Conservation (phyloP, 2,329 filamentous ascomycete species). For the Bisporella sp. region DNA sequence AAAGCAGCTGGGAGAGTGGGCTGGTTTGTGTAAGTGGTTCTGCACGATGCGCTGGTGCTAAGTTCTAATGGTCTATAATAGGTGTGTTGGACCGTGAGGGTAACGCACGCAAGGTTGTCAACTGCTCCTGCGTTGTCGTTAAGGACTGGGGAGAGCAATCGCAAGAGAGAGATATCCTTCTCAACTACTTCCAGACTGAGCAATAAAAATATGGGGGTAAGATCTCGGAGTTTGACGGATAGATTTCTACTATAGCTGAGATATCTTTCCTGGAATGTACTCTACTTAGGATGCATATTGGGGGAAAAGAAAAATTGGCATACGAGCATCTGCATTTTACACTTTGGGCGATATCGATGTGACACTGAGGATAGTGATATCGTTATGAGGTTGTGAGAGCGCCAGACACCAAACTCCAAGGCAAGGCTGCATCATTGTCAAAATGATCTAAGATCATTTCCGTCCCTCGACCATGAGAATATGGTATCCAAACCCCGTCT, state of each 20-base stretch:
- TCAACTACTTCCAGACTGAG: constrained; percentile 99
- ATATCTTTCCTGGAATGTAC: constrained; percentile 24
- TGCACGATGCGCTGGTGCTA: not conserved
- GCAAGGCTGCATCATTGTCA: no score
- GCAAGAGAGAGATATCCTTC: constrained; percentile 95
- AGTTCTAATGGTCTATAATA: constrained; percentile 31
- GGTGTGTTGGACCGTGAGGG: constrained; percentile 98
- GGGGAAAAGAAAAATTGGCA: constrained; percentile 24
- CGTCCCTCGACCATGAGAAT: constrained; percentile 61
- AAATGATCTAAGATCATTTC: constrained; percentile 15
- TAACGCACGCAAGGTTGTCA: constrained; percentile 99
- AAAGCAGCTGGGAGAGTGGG: constrained; percentile 99
- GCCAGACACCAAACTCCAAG: no score
- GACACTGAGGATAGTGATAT: no score
- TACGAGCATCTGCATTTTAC: constrained; percentile 11
- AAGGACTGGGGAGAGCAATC: constrained; percentile 99
- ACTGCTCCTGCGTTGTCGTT: constrained; percentile 99
- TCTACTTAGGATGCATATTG: constrained; percentile 25
- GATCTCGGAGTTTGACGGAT: constrained; percentile 24
- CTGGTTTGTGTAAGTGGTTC: constrained; percentile 84
- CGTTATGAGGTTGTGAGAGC: no score
- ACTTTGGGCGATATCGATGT: no score
- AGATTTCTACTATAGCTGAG: constrained; percentile 22
- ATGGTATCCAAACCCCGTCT: constrained; percentile 72
- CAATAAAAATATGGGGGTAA: constrained; percentile 42